phyloP scores from a whole-genome alignment of 805 yeast genomes.

The Suhomyces kilbournensis region DNA sequence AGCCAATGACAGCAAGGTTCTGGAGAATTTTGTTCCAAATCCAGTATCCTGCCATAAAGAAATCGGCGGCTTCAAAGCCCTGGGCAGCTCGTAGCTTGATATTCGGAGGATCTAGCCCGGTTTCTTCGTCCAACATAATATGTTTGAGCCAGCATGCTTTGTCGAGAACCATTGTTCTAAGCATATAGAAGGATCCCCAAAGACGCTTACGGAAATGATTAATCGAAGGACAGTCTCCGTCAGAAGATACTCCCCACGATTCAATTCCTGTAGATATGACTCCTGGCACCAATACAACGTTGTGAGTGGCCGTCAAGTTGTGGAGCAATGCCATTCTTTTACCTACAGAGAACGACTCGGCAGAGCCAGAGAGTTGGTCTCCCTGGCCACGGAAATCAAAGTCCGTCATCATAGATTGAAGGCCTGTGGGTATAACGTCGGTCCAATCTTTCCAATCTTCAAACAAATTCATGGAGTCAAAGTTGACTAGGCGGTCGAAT shows the following conservation, averaged over 20 bases:
- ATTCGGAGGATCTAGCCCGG: slow-evolving; percentile 90
- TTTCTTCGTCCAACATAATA: slow-evolving; percentile 80
- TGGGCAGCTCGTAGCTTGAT: slow-evolving; percentile 84
- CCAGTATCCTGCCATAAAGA: slow-evolving; percentile 97
- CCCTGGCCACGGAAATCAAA: slow-evolving; percentile 35
- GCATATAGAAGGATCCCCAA: slow-evolving; percentile 98
- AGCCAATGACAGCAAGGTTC: slow-evolving; percentile 89
- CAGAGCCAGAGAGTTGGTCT: slow-evolving; percentile 46
- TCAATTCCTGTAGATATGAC: slow-evolving; percentile 94
- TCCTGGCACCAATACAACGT: slow-evolving; percentile 93
- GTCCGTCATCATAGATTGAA: slow-evolving; percentile 59
- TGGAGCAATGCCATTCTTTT: slow-evolving; percentile 50
- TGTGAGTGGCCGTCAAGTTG: slow-evolving; percentile 57
- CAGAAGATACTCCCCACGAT: slow-evolving; percentile 78
- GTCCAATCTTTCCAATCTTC: slow-evolving; percentile 39
- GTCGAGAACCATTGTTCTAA: slow-evolving; percentile 86
- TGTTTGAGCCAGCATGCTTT: slow-evolving; percentile 93
- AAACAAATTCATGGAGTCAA: slow-evolving; percentile 49
- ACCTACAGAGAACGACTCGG: slow-evolving; percentile 90
- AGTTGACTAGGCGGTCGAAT: slow-evolving; percentile 47
- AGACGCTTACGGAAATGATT: slow-evolving; percentile 85
- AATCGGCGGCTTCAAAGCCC: slow-evolving; percentile 96
- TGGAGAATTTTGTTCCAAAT: slow-evolving; percentile 96
- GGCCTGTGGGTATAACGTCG: slow-evolving; percentile 63
- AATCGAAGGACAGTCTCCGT: slow-evolving; percentile 74